phyloP scores from a whole-genome alignment of 495 filamentous ascomycete genomes.

The Xylaria bambusicola region DNA sequence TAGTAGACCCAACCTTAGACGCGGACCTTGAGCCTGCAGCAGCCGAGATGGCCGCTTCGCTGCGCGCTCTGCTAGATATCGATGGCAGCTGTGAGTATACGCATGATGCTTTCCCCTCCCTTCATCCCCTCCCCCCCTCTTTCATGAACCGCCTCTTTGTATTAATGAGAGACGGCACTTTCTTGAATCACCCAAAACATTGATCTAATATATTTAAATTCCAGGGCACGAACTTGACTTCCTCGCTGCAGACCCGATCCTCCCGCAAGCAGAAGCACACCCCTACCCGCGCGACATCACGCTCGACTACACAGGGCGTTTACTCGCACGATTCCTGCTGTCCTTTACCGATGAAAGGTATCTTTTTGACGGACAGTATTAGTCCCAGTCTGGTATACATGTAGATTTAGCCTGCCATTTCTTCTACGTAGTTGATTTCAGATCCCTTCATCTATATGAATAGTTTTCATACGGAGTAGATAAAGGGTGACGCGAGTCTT shows the following conservation, averaged over 20 bases:
- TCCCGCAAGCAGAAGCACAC: constrained; percentile 44
- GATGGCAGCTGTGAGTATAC: constrained; percentile 40
- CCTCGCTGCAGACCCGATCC: constrained; percentile 45
- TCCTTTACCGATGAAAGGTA: constrained; percentile 50
- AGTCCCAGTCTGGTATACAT: background rate
- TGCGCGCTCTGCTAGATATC: constrained; percentile 42
- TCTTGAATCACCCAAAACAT: too few species aligned
- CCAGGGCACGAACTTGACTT: constrained; percentile 51
- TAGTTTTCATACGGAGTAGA: too few species aligned
- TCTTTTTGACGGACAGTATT: constrained; percentile 35
- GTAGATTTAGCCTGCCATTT: too few species aligned
- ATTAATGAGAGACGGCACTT: too few species aligned
- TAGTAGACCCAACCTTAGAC: constrained; percentile 37
- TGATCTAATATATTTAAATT: background rate
- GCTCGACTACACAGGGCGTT: constrained; percentile 50
- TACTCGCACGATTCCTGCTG: constrained; percentile 51
- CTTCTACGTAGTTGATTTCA: too few species aligned
- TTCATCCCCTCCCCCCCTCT: background rate
- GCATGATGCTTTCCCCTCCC: background rate
- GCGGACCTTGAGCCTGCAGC: constrained; percentile 43
- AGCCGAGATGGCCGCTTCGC: constrained; percentile 43
- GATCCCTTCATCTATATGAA: too few species aligned
- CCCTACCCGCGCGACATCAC: constrained; percentile 46
- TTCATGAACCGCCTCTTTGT: too few species aligned
- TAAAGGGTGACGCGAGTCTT: too few species aligned